Conservation (phyloP, 2,329 filamentous ascomycete species). For the Rosellinia necatrix region DNA sequence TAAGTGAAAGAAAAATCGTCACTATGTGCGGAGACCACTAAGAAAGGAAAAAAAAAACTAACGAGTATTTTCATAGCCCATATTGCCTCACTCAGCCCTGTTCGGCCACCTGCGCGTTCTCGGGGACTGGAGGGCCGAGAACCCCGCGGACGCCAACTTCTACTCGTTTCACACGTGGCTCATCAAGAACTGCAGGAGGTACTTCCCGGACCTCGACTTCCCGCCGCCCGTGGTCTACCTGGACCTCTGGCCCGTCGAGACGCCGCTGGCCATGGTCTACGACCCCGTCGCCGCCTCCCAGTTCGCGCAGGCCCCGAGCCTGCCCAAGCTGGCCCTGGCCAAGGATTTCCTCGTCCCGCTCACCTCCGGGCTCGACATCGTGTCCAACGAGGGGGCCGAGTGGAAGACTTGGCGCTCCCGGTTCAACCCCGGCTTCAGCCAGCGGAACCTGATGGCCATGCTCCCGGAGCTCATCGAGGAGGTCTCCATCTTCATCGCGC, state of each 20-base stretch:
- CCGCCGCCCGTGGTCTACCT: conserved; percentile 37
- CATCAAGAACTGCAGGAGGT: conserved; percentile 30
- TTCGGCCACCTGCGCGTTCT: conserved; percentile 37
- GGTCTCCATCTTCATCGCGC: conserved; percentile 42
- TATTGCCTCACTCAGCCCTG: conserved; percentile 37
- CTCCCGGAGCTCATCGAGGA: conserved; percentile 46
- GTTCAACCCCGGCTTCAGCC: conserved; percentile 46
- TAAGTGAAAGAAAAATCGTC: conserved; percentile 30
- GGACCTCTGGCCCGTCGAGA: conserved; percentile 37
- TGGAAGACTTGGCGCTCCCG: conserved; percentile 42
- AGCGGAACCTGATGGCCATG: conserved; percentile 42
- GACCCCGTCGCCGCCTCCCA: conserved; percentile 33
- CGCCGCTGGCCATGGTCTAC: conserved; percentile 27
- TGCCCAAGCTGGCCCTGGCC: conserved; percentile 27
- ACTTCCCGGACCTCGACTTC: conserved; percentile 34
- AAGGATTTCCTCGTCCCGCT: conserved; percentile 36
- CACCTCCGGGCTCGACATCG: conserved; percentile 41
- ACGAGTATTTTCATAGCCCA: conserved; percentile 31
- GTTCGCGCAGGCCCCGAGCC: conserved; percentile 31
- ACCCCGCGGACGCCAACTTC: conserved; percentile 36
- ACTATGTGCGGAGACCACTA: background rate
- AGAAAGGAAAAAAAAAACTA: conserved; percentile 10
- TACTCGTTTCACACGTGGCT: conserved; percentile 36
- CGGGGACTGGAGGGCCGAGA: conserved; percentile 30
- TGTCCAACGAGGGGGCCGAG: conserved; percentile 40